A percentile compares a stretch with the other conserved stretches of the same genome.
Evolutionary conservation across 148 eudicot species (phyloP).

Genomic region (Euryodendron excelsum): DNA sequence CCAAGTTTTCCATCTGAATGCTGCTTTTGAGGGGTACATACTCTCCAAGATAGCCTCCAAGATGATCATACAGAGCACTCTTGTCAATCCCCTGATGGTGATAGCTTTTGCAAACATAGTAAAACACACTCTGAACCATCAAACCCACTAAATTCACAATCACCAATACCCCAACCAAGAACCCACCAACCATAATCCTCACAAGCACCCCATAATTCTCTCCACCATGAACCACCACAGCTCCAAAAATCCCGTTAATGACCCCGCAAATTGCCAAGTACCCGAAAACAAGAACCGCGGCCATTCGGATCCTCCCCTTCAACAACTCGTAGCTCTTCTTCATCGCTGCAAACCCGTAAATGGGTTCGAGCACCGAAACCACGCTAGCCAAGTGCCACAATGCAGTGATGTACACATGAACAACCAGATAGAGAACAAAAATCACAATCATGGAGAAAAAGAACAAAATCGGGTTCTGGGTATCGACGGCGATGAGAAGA

Average conservation of each 20-base stretch:
- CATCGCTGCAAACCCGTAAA: conserved; percentile 81
- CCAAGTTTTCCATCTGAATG: conserved; percentile 84
- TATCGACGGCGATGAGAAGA: conserved; percentile 58
- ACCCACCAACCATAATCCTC: conserved; percentile 77
- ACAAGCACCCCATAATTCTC: conserved; percentile 40
- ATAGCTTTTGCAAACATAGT: conserved; percentile 92
- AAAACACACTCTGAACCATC: conserved; percentile 92
- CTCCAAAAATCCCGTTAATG: conserved; percentile 59
- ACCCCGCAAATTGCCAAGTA: conserved; percentile 62
- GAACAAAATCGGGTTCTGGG: conserved; percentile 39
- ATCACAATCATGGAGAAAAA: conserved; percentile 44
- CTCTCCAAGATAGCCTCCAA: conserved; percentile 95
- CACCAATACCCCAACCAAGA: conserved; percentile 83
- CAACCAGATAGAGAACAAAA: conserved; percentile 52
- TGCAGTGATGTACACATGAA: conserved; percentile 87
- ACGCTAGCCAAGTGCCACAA: conserved; percentile 92
- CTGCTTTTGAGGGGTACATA: conserved; percentile 97
- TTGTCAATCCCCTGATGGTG: conserved; percentile 90
- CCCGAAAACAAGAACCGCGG: conserved; percentile 53
- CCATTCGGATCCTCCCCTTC: conserved; percentile 63
- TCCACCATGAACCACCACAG: conserved; percentile 68
- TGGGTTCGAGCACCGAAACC: conserved; percentile 77
- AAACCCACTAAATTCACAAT: conserved; percentile 84
- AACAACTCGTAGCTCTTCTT: conserved; percentile 81
- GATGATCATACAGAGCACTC: conserved; percentile 78